Conservation (phyloP, 805 yeast species). For the Candida awuae region DNA sequence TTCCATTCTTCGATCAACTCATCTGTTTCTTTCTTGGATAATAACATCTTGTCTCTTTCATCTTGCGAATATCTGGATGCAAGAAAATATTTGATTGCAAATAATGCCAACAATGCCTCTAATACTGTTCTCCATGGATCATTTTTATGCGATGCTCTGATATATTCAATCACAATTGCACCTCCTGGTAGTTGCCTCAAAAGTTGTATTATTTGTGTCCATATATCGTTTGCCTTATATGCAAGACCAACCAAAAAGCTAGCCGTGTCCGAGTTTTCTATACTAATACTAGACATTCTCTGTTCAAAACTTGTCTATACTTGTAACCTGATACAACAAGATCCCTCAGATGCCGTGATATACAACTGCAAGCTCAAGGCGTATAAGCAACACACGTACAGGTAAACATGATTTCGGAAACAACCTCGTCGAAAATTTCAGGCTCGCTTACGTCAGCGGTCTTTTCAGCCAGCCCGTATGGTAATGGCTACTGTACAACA, state of each 20-base stretch:
- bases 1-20: conserved; percentile 85
- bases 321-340: too few species aligned
- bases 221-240: conserved; percentile 20
- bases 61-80: conserved; percentile 70
- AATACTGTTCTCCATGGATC: conserved; percentile 87
- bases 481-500: neutral
- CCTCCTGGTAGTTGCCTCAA: conserved; percentile 46
- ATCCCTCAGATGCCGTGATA: too few species aligned
- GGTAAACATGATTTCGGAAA: neutral
- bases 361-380: neutral
- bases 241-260: conserved; percentile 23
- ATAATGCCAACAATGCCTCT: conserved; percentile 66
- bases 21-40: conserved; percentile 60
- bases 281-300: neutral
- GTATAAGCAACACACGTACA: neutral
- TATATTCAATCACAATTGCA: conserved; percentile 54
- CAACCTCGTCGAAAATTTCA: neutral
- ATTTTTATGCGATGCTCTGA: conserved; percentile 78
- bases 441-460: neutral
- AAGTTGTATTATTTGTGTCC: conserved; percentile 18
- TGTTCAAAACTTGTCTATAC: neutral
- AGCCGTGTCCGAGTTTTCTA: conserved; percentile 15
- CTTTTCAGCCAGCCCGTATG: too few species aligned
- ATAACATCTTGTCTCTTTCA: conserved; percentile 59
- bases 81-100: conserved; percentile 77